phyloP scores from a whole-genome alignment of 208 protist species.

The Phytomonas francai region DNA sequence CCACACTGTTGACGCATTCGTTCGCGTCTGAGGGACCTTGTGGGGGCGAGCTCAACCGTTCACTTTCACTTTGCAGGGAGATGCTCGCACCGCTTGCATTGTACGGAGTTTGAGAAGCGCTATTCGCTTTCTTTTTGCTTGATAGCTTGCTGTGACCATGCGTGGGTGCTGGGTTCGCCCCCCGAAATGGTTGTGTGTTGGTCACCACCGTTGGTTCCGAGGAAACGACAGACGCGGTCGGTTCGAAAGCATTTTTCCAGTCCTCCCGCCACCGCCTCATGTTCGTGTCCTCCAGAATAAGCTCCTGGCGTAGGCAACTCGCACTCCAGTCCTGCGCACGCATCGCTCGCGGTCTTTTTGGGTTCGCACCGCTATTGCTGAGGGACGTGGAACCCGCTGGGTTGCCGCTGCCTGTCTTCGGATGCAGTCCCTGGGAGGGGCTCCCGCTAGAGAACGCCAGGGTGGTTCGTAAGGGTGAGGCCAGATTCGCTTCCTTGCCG shows the following conservation, averaged over 20 bases:
- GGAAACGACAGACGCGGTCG: slow-evolving; percentile 1
- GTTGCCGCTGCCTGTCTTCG: not conserved
- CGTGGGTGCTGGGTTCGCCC: not conserved
- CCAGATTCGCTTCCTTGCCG: not conserved
- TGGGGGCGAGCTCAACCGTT: not conserved
- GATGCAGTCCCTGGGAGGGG: not conserved
- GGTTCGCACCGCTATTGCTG: not conserved
- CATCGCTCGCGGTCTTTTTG: not conserved
- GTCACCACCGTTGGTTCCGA: slow-evolving; percentile 1
- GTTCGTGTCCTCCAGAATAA: slow-evolving; percentile 31
- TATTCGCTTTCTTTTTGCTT: not conserved
- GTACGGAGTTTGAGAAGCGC: not conserved
- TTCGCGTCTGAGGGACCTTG: not conserved
- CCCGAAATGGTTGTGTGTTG: not conserved
- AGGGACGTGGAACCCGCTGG: too few species aligned
- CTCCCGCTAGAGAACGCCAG: not conserved
- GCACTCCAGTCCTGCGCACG: slow-evolving; percentile 10
- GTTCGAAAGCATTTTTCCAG: slow-evolving; percentile 26
- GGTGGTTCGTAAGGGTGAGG: not conserved
- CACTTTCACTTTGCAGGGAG: not conserved
- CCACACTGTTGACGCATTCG: not conserved
- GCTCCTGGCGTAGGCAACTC: slow-evolving; percentile 25
- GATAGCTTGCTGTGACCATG: not conserved
- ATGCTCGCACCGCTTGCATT: not conserved
- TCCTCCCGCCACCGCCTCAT: slow-evolving; percentile 25